Evolutionary conservation across 2,329 filamentous ascomycete genomes (phyloP), one percentile per base, ranked within the genome.

Genomic region (Calycina herbarum): DNA sequence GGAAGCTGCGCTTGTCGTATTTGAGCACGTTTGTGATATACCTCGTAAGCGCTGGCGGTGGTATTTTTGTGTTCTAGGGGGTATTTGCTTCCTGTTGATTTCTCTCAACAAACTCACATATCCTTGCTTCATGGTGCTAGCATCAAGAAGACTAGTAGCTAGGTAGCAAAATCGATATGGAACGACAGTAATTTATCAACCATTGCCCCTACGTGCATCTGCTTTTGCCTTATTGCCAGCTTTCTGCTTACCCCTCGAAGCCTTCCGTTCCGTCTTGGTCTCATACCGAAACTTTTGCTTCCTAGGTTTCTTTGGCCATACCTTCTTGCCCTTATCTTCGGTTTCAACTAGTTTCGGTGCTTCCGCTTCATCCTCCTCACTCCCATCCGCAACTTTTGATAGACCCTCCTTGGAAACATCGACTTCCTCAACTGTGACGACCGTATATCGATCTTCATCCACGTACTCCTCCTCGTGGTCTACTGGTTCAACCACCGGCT

Each of bases 371-470:
- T 75, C 73, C 17, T 76, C 78, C 2, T 74, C 77, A 0, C 75
- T 73, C 11, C 75, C 76, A 15, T 75, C 74, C 29, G 73, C 74
- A 2, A 82, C 81, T 72, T 85, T 89, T 65, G 86, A 83, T 59
- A 96, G 79, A 0, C 92, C 92, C 64, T 93, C 87, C 70, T 87
- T 86, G 13, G 90, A 89, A 17, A 96, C 85, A 68, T 89, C 90
- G 71, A 99, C 93, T 11, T 91, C 90, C 77, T 97, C 94, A 1
- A 99, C 89, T 0, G 92, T 97, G 31, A 99, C 95, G 0, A 93
- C 97, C 0, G 95, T 98, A 77, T 93, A 97, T 76, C 91, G 91
- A 77, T 97, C 94, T 77, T 98, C 95, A 77, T 99, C 95, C 70
- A 97, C 86, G 79, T 97, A 99, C 77, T 98, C 93, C 71, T 94